Conservation (phyloP, 2,329 filamentous ascomycete genomes). For the Aspergillus fischeri region DNA sequence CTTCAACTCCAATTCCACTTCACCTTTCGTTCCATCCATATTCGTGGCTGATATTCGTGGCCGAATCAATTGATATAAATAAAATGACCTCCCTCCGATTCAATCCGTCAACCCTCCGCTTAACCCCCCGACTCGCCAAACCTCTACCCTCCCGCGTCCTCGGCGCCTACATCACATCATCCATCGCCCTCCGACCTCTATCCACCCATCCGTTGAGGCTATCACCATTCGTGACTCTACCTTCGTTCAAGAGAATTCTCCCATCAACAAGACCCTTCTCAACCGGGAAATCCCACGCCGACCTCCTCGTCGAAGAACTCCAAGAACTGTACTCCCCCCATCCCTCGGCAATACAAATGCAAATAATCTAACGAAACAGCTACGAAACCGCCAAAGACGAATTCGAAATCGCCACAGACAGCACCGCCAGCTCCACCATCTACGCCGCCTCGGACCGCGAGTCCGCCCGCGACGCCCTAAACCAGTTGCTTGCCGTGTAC, state of each 20-base stretch:
- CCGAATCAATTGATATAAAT: not conserved
- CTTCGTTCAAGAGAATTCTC: not conserved
- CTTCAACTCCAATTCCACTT: not conserved
- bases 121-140: not conserved
- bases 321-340: constrained; percentile 29
- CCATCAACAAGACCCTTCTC: not conserved
- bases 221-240: not conserved
- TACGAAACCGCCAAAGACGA: constrained; percentile 46
- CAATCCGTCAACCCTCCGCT: not conserved
- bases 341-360: not conserved
- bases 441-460: constrained; percentile 46
- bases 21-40: not conserved
- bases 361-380: constrained; percentile 22
- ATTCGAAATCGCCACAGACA: constrained; percentile 48
- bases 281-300: constrained; percentile 25
- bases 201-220: not conserved
- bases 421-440: constrained; percentile 42
- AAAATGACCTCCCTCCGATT: not conserved
- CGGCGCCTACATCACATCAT: not conserved
- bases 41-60: not conserved
- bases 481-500: constrained; percentile 35
- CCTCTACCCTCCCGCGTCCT: not conserved
- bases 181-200: not conserved
- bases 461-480: constrained; percentile 44
- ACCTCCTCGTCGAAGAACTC: constrained; percentile 34